Evolutionary conservation across 768 basidiomycete species (phyloP).

Genomic region (Tulasnella sp.): DNA sequence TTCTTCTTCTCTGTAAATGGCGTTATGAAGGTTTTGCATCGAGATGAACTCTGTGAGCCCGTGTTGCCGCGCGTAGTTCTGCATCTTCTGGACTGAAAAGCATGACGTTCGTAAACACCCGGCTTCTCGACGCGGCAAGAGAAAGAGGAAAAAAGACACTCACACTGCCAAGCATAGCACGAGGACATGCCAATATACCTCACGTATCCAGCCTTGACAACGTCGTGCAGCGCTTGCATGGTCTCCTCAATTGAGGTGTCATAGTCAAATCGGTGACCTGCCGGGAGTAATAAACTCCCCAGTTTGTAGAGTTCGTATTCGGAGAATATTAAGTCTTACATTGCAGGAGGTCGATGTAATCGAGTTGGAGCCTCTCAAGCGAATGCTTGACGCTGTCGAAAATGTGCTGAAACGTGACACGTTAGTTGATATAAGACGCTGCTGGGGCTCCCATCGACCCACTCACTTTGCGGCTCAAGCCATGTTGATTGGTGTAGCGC

Average conservation of each 20-base stretch:
- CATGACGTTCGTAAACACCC: too few relatives aligned
- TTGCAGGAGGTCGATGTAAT: constrained; percentile 51
- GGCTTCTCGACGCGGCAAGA: too few relatives aligned
- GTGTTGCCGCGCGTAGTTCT: constrained; percentile 27
- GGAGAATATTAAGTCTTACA: constrained; percentile 36
- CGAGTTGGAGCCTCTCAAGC: constrained; percentile 46
- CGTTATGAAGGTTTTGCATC: constrained; percentile 31
- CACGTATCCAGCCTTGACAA: constrained; percentile 55
- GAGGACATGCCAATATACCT: constrained; percentile 52
- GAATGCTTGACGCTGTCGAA: too few relatives aligned
- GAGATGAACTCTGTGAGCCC: constrained; percentile 22
- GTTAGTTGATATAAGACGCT: not conserved
- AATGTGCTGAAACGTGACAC: not conserved
- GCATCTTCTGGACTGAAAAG: constrained; percentile 32
- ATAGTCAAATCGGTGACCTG: constrained; percentile 49
- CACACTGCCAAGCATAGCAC: constrained; percentile 45
- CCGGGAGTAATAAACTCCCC: too few relatives aligned
- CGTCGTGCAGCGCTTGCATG: constrained; percentile 57
- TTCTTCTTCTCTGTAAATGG: constrained; percentile 32
- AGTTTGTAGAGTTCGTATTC: too few relatives aligned
- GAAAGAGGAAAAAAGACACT: not conserved
- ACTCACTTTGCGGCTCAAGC: constrained; percentile 45
- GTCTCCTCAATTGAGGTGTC: constrained; percentile 56
- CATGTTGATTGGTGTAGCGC: constrained; percentile 42
- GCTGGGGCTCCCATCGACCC: constrained; percentile 15